Conservation (phyloP, 352 stramenopile genomes). For the Lagenidium sp. region DNA sequence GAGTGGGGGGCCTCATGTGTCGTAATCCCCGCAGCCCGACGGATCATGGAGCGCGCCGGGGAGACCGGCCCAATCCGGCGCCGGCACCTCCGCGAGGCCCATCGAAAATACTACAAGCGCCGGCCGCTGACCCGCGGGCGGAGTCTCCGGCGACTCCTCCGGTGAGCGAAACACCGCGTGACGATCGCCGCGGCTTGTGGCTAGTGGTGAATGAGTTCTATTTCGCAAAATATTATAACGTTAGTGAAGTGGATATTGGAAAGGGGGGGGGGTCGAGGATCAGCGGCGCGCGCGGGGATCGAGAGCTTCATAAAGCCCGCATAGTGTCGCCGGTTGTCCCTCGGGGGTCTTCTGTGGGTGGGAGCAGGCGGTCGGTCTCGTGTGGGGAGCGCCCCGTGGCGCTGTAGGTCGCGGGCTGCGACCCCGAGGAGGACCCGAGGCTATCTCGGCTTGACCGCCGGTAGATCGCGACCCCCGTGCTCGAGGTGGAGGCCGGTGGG, state of each 20-base stretch:
- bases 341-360: no score
- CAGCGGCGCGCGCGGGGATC: no score
- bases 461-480: no score
- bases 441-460: slow-evolving; percentile 13
- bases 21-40: slow-evolving; percentile 42
- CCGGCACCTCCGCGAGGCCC: slow-evolving; percentile 67
- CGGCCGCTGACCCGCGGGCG: slow-evolving; percentile 50
- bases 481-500: slow-evolving; percentile 7
- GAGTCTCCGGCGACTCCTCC: slow-evolving; percentile 45
- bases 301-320: no score
- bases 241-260: no score
- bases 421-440: slow-evolving; percentile 8
- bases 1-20: no score
- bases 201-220: slow-evolving; percentile 13
- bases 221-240: slow-evolving; percentile 13
- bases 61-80: slow-evolving; percentile 67
- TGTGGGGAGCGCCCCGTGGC: slow-evolving; percentile 3
- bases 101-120: slow-evolving; percentile 80
- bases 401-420: slow-evolving; percentile 7
- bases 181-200: no score
- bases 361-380: slow-evolving; percentile 7
- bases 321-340: no score
- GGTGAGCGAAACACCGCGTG: slow-evolving; percentile 11
- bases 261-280: no score
- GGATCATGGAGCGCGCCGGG: slow-evolving; percentile 73